These are phyloP conservation scores for Laburnicola sp. DNA, from an alignment of 2,329 filamentous ascomycete species.

Conservation along the genomic window DNA sequence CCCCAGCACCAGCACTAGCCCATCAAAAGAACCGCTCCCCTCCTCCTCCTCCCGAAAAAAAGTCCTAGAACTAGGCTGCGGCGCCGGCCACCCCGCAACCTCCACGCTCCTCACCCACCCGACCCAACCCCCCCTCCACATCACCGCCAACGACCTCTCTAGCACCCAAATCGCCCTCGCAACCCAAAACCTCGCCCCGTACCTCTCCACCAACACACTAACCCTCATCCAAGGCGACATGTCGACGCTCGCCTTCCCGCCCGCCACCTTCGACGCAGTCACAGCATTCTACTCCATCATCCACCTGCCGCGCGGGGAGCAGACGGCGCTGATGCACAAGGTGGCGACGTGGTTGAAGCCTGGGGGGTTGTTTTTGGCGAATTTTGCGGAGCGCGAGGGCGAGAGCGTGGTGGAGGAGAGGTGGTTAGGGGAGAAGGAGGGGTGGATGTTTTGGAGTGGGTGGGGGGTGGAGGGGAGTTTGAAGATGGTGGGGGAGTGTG, in stretches of 20 bases:
- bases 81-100: constrained; percentile 35
- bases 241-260: constrained; percentile 43
- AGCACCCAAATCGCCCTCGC: constrained; percentile 45
- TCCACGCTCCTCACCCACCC: constrained; percentile 24
- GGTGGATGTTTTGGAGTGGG: constrained; percentile 48
- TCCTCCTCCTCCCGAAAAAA: not conserved
- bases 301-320: constrained; percentile 58
- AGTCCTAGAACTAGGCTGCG: constrained; percentile 36
- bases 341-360: constrained; percentile 56
- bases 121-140: constrained; percentile 20
- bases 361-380: constrained; percentile 50
- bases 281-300: constrained; percentile 59
- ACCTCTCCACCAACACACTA: constrained; percentile 12
- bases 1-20: too few relatives aligned
- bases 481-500: constrained; percentile 33
- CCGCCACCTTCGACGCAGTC: constrained; percentile 52
- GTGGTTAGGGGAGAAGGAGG: constrained; percentile 43
- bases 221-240: constrained; percentile 48
- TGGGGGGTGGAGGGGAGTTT: constrained; percentile 43
- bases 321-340: constrained; percentile 51
- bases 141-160: constrained; percentile 52
- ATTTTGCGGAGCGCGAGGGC: constrained; percentile 44
- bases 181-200: constrained; percentile 17
- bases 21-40: too few relatives aligned
- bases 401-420: constrained; percentile 18